Conservation (phyloP, 192 early-diverging fungal species). For the Coemansia sp. region DNA sequence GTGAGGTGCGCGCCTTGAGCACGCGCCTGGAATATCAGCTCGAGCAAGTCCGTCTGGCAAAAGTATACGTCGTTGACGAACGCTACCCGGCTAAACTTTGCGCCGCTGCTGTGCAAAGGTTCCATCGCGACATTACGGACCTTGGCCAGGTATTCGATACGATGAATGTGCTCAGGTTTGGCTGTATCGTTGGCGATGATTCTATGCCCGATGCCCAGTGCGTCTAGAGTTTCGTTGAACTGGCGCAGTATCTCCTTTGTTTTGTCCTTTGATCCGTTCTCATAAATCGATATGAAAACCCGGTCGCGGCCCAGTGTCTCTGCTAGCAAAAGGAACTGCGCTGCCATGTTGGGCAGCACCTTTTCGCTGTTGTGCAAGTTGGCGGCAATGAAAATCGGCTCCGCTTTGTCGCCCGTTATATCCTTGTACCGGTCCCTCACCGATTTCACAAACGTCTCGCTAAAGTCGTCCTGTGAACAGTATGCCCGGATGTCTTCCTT, state of each 20-base stretch:
- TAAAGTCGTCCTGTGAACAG: conserved; percentile 13
- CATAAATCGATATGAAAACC: conserved; percentile 51
- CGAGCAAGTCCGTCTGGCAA: conserved; percentile 52
- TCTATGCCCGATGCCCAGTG: conserved; percentile 24
- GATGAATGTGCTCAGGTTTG: conserved; percentile 8
- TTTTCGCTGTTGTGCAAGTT: conserved; percentile 49
- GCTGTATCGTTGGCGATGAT: conserved; percentile 16
- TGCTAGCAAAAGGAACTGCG: conserved; percentile 32
- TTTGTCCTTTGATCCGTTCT: conserved; percentile 48
- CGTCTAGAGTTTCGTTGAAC: conserved; percentile 12
- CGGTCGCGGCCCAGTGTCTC: conserved; percentile 28
- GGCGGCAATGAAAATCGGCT: conserved; percentile 31
- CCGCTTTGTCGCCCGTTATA: not conserved
- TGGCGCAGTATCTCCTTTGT: conserved; percentile 37
- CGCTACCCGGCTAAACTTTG: conserved; percentile 30
- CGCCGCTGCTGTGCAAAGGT: conserved; percentile 21
- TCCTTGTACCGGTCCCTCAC: conserved; percentile 22
- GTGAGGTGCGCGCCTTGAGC: conserved; percentile 49
- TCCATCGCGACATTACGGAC: conserved; percentile 50
- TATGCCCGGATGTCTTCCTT: conserved; percentile 12
- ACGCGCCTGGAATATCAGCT: conserved; percentile 50
- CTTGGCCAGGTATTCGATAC: conserved; percentile 54
- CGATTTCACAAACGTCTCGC: conserved; percentile 5
- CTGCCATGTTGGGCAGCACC: conserved; percentile 44
- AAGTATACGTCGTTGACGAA: conserved; percentile 53